Percentiles rank a stretch among this genome's conserved stretches.
Evolutionary conservation across 2,329 filamentous ascomycete genomes (phyloP).

Genomic region (Onygena corvina): DNA sequence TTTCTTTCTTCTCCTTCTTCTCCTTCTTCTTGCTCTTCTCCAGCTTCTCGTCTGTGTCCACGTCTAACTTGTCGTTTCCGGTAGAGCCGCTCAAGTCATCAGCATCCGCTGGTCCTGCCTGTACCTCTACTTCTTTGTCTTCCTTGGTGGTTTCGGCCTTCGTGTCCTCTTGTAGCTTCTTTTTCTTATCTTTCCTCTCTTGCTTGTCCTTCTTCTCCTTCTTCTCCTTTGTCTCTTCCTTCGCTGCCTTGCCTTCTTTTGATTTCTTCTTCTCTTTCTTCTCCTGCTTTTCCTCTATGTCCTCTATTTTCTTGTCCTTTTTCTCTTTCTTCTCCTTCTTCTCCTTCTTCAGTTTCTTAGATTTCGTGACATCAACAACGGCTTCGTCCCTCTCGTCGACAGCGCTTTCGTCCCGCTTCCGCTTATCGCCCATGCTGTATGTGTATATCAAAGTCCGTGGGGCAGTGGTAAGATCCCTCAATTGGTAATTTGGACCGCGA

Average conservation of each 20-base stretch:
- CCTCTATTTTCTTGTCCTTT: conserved; percentile 16
- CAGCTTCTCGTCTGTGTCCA: conserved; percentile 18
- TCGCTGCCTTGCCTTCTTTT: conserved; percentile 15
- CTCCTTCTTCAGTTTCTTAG: conserved; percentile 14
- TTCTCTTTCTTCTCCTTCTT: conserved; percentile 11
- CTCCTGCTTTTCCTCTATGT: conserved; percentile 16
- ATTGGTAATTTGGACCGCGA: no score
- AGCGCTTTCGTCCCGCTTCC: conserved; percentile 13
- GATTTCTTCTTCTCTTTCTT: conserved; percentile 16
- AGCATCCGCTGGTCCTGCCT: no score
- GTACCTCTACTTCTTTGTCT: background rate
- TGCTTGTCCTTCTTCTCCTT: conserved; percentile 11
- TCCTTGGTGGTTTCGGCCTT: background rate
- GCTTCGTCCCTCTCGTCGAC: conserved; percentile 12
- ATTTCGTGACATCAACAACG: conserved; percentile 9
- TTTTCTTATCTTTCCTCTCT: conserved; percentile 16
- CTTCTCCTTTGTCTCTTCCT: conserved; percentile 17
- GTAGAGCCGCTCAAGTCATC: background rate
- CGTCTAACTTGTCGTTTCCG: conserved; percentile 13
- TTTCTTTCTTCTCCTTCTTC: conserved; percentile 18
- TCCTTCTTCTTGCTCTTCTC: conserved; percentile 15
- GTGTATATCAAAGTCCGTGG: background rate
- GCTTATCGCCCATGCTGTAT: conserved; percentile 17
- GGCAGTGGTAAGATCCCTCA: background rate
- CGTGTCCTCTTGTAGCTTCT: conserved; percentile 10